Evolutionary conservation across 192 early-diverging fungal species (phyloP).

Genomic region (Podila clonocystis): DNA sequence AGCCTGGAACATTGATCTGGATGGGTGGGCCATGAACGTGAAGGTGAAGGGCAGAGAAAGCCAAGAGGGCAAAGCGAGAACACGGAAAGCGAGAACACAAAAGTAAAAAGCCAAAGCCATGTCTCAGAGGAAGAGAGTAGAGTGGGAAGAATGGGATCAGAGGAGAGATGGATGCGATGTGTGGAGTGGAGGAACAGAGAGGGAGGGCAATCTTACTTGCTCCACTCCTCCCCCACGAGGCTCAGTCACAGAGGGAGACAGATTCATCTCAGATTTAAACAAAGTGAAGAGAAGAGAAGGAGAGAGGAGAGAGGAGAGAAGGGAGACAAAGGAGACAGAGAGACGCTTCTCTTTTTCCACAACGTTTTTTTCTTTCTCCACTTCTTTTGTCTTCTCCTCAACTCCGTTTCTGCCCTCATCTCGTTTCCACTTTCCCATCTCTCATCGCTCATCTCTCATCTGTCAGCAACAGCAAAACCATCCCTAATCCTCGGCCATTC

Average conservation of each 20-base stretch:
- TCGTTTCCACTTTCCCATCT: not conserved
- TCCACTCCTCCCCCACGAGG: not conserved
- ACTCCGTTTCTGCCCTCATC: not conserved
- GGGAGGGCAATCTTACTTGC: not conserved
- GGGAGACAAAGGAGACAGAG: too few species aligned
- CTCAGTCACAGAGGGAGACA: not conserved
- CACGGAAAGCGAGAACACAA: too few species aligned
- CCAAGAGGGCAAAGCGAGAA: too few species aligned
- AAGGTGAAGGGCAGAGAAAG: not conserved
- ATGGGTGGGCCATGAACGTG: not conserved
- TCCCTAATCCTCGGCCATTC: too few species aligned
- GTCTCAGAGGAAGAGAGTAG: not conserved
- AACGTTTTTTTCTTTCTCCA: not conserved
- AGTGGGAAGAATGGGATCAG: not conserved
- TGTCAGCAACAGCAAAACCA: too few species aligned
- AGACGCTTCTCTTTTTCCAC: not conserved
- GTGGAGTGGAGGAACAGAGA: not conserved
- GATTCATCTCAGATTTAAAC: not conserved
- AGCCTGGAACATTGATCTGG: not conserved
- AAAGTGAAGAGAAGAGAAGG: slow-evolving; percentile 1
- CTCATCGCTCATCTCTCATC: too few species aligned
- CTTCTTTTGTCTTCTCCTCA: not conserved
- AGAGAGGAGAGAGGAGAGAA: not conserved
- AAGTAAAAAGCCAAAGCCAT: too few species aligned
- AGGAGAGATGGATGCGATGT: not conserved